phyloP scores from a whole-genome alignment of 345 rosid genomes.

The Eutrema japonicum region DNA sequence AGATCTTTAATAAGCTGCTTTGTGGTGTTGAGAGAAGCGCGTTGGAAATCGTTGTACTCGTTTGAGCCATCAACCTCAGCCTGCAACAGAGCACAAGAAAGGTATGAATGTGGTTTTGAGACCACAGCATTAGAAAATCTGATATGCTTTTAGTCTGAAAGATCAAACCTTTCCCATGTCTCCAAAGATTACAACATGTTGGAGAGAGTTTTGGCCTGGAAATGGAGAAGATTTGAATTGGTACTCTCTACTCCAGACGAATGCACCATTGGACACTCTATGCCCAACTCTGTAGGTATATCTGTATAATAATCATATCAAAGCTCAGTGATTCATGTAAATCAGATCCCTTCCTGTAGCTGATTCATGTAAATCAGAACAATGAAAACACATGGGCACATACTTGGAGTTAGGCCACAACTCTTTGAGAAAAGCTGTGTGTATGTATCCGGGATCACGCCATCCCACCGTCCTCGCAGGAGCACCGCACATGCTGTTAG shows the following conservation, averaged over 20 bases:
- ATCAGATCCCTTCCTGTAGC: not conserved
- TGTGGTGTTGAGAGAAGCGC: constrained; percentile 67
- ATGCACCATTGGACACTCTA: constrained; percentile 49
- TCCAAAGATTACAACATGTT: constrained; percentile 71
- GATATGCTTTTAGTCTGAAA: constrained; percentile 1
- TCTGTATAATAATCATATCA: constrained; percentile 43
- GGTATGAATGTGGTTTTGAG: constrained; percentile 10
- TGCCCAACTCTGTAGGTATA: constrained; percentile 71
- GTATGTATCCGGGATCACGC: constrained; percentile 84
- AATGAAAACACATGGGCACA: not conserved
- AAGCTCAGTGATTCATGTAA: constrained; percentile 3
- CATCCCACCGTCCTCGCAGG: constrained; percentile 81
- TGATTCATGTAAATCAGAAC: not conserved
- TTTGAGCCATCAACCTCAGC: constrained; percentile 73
- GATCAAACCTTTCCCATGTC: constrained; percentile 86
- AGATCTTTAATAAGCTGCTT: constrained; percentile 62
- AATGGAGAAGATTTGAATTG: constrained; percentile 71
- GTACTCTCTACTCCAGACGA: constrained; percentile 66
- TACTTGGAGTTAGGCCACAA: constrained; percentile 68
- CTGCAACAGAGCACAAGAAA: constrained; percentile 39
- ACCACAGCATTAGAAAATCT: constrained; percentile 39
- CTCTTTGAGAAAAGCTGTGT: constrained; percentile 71
- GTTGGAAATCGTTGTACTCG: constrained; percentile 55
- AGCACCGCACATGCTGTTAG: constrained; percentile 64
- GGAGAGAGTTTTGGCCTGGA: constrained; percentile 71